phyloP scores from a whole-genome alignment of 179 eudicot genomes.

The Nepenthes alata region DNA sequence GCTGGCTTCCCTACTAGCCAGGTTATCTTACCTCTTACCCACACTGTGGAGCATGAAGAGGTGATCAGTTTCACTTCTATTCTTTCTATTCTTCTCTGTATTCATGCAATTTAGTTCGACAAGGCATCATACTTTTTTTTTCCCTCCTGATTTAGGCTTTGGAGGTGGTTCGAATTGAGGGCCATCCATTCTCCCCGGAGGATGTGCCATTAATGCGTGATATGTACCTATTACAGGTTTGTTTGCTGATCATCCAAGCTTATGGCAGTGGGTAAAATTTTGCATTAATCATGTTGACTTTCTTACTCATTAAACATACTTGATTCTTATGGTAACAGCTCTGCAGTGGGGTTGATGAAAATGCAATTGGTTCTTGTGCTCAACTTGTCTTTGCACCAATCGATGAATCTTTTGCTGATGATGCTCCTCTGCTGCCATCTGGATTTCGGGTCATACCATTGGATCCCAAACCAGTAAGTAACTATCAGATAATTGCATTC shows the following conservation, averaged over 20 bases:
- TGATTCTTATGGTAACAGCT: not conserved
- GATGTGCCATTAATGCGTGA: not conserved
- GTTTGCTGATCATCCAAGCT: not conserved
- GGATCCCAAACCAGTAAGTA: constrained; percentile 37
- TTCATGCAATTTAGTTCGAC: not conserved
- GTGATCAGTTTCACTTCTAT: constrained; percentile 10
- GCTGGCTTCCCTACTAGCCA: constrained; percentile 39
- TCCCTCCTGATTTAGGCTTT: not conserved
- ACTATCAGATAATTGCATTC: no score
- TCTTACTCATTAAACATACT: no score
- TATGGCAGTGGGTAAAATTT: not conserved
- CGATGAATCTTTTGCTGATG: constrained; percentile 25
- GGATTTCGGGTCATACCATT: constrained; percentile 51
- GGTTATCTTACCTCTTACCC: constrained; percentile 40
- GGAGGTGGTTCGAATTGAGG: constrained; percentile 3
- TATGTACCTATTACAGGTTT: constrained; percentile 4
- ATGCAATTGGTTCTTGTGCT: not conserved
- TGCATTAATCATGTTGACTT: not conserved
- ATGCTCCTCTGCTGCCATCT: constrained; percentile 46
- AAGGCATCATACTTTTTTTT: constrained; percentile 3
- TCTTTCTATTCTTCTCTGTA: not conserved
- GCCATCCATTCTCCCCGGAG: not conserved
- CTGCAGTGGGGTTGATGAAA: constrained; percentile 5
- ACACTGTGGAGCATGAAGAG: constrained; percentile 53
- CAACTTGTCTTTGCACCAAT: constrained; percentile 5